Percentiles rank a stretch among this genome's conserved stretches.
Conservation (phyloP, 2,329 filamentous ascomycete species). For the Pseudogymnoascus sp. region DNA sequence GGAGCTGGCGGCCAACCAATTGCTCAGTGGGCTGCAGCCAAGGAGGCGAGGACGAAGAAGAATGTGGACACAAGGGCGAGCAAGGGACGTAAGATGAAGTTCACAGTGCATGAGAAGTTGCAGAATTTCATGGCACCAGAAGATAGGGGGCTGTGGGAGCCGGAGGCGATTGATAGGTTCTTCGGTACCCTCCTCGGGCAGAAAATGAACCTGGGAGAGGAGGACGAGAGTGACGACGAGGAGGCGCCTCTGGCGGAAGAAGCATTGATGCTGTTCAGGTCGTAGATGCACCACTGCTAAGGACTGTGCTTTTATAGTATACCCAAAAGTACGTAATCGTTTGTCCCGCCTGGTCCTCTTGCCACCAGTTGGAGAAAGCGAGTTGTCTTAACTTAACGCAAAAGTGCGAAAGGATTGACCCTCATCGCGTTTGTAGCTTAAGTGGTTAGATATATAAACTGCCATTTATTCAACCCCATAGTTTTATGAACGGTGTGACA, state of each 20-base stretch:
- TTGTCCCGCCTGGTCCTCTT: not conserved
- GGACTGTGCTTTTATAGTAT: not conserved
- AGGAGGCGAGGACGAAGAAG: constrained; percentile 73
- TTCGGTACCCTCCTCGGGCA: constrained; percentile 70
- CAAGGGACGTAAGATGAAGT: constrained; percentile 89
- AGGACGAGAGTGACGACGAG: constrained; percentile 43
- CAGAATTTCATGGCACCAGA: constrained; percentile 97
- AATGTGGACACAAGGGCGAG: constrained; percentile 88
- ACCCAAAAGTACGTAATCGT: not conserved
- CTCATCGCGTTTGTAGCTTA: not conserved
- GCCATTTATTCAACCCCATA: not conserved
- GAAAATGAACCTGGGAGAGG: constrained; percentile 58
- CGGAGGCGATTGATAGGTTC: constrained; percentile 68
- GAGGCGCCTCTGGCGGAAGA: constrained; percentile 32
- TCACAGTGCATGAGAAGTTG: constrained; percentile 92
- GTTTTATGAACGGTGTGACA: not conserved
- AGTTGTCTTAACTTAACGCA: not conserved
- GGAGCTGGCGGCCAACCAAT: constrained; percentile 42
- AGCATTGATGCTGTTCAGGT: constrained; percentile 29
- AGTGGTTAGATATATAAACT: not conserved
- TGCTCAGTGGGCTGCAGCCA: constrained; percentile 58
- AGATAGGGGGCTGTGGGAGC: constrained; percentile 72
- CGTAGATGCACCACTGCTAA: constrained; percentile 11
- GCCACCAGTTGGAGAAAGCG: not conserved
- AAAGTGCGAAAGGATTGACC: not conserved